Evolutionary conservation across 768 basidiomycete species (phyloP).

Genomic region (Butyriboletus loyo): DNA sequence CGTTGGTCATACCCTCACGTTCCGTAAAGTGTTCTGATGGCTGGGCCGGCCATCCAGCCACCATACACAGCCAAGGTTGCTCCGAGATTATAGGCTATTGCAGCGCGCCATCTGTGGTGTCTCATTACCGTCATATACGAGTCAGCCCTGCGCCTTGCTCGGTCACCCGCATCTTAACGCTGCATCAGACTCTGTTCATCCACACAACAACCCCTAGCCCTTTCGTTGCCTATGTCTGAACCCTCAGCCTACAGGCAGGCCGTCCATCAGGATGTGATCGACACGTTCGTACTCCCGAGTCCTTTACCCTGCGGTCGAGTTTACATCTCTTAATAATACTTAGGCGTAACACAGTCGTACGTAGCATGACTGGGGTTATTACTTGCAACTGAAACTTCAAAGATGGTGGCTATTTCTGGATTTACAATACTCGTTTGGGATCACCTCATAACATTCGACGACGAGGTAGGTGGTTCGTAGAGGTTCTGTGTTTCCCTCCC

Average conservation of each 20-base stretch:
- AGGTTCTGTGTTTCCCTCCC: neutral
- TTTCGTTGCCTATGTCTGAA: conserved; percentile 3
- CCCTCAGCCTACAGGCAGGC: neutral
- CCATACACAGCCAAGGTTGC: neutral
- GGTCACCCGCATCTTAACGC: neutral
- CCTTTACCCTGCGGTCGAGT: neutral
- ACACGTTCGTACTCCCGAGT: conserved; percentile 1
- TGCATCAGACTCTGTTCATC: neutral
- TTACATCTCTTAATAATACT: neutral
- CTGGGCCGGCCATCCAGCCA: neutral
- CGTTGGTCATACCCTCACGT: neutral
- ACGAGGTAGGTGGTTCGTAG: conserved; percentile 30
- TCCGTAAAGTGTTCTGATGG: neutral
- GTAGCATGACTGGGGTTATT: neutral
- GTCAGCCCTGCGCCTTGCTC: neutral
- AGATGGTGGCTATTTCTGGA: conserved; percentile 53
- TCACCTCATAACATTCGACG: conserved; percentile 37
- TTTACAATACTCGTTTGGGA: conserved; percentile 52
- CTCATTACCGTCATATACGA: neutral
- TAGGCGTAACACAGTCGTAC: conserved; percentile 10
- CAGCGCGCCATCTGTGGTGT: neutral
- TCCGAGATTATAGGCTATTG: neutral
- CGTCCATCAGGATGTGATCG: neutral
- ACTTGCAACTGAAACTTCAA: neutral
- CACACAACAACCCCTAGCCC: neutral